These are phyloP conservation scores for Rhodomyrtus psidioides DNA, from an alignment of 441 rosid species.

Conservation along the genomic window DNA sequence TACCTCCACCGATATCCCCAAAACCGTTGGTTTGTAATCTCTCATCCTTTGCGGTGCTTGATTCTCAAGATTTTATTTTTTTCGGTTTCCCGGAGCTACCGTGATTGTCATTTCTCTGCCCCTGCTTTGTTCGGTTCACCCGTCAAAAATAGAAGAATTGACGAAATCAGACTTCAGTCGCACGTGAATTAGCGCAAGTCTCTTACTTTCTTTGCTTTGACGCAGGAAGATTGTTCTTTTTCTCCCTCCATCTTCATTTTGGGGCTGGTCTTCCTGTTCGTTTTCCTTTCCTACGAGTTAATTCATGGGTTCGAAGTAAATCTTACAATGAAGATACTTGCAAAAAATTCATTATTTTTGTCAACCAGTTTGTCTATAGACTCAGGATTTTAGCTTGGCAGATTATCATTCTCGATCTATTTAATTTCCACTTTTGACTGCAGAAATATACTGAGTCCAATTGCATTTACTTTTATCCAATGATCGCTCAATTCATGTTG, in stretches of 20 bases:
- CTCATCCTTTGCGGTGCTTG: not conserved
- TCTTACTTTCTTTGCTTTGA: not conserved
- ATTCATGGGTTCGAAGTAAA: not conserved
- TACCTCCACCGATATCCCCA: constrained; percentile 58
- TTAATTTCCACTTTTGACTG: not conserved
- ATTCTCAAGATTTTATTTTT: not conserved
- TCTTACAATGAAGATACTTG: not conserved
- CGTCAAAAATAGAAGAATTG: not conserved
- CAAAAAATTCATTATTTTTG: not conserved
- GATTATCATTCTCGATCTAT: not conserved
- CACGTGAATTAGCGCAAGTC: not conserved
- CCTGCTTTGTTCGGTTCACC: not conserved
- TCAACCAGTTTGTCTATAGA: not conserved
- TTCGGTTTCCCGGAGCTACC: not conserved
- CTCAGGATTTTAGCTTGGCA: not conserved
- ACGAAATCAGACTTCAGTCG: not conserved
- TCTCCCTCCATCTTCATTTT: not conserved
- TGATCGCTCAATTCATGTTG: not conserved
- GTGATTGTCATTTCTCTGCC: not conserved
- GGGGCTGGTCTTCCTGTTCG: not conserved
- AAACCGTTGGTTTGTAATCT: constrained; percentile 58
- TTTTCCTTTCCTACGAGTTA: not conserved
- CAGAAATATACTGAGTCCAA: not conserved
- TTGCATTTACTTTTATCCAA: not conserved
- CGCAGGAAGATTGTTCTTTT: not conserved